A percentile compares a stretch with the other conserved stretches of the same genome.
phyloP scores from a whole-genome alignment of 805 yeast genomes.

The Suhomyces faveliae region DNA sequence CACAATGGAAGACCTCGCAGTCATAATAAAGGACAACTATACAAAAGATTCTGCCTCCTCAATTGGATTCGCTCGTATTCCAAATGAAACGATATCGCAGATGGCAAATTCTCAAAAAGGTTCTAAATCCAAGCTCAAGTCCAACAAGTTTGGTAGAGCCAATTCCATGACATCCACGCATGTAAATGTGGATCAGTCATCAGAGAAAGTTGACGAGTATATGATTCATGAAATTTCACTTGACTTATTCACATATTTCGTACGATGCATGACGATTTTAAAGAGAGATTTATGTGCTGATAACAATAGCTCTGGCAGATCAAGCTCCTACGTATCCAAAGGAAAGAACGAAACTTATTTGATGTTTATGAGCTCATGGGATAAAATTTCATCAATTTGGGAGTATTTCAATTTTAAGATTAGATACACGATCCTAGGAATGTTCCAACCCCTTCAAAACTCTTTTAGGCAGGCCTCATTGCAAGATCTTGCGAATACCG shows the following conservation, averaged over 20 bases:
- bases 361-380: slow-evolving; percentile 19
- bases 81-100: neutral
- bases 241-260: slow-evolving; percentile 26
- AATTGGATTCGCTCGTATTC: neutral
- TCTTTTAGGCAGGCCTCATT: slow-evolving; percentile 15
- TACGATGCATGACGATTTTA: slow-evolving; percentile 21
- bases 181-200: slow-evolving; percentile 1
- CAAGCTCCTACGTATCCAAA: neutral
- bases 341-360: neutral
- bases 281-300: slow-evolving; percentile 18
- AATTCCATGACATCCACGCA: slow-evolving; percentile 14
- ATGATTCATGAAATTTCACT: slow-evolving; percentile 28
- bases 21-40: slow-evolving; percentile 21
- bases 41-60: neutral
- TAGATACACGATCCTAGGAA: slow-evolving; percentile 20
- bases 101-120: neutral
- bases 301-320: neutral
- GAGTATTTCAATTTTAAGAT: slow-evolving; percentile 27
- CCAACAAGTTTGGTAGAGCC: slow-evolving; percentile 9
- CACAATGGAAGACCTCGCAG: slow-evolving; percentile 30
- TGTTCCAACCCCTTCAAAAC: slow-evolving; percentile 28
- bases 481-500: slow-evolving; percentile 3
- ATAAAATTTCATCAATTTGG: slow-evolving; percentile 23
- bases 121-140: slow-evolving; percentile 7
- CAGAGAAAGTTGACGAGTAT: slow-evolving; percentile 22